Evolutionary conservation across 108 stramenopile genomes (phyloP).

Genomic region (Nitzschia sp.): DNA sequence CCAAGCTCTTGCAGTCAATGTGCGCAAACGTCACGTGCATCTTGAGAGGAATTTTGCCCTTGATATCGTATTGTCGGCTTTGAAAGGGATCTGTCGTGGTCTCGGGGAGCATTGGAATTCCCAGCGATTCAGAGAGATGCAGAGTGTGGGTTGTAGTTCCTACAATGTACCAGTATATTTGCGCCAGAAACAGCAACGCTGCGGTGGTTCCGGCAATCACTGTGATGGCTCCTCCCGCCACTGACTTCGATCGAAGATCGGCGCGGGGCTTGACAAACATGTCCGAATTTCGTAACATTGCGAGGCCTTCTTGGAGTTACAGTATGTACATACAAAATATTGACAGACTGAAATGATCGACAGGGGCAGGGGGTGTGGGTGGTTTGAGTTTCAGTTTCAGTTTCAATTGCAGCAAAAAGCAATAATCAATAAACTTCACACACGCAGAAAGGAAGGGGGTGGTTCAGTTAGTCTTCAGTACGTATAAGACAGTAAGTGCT

Average conservation of each 20-base stretch:
- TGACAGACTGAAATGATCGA: too few species aligned
- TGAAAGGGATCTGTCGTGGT: constrained; percentile 30
- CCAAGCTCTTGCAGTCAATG: constrained; percentile 54
- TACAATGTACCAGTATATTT: constrained; percentile 59
- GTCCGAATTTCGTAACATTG: constrained; percentile 39
- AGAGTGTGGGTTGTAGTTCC: constrained; percentile 63
- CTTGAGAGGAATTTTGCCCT: constrained; percentile 43
- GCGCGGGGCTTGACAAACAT: constrained; percentile 76
- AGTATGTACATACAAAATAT: too few species aligned
- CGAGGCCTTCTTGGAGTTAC: too few species aligned
- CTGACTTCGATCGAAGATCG: constrained; percentile 63
- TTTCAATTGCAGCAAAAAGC: not conserved
- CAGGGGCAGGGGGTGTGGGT: not conserved
- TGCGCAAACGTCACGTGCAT: constrained; percentile 79
- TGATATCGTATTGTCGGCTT: constrained; percentile 17
- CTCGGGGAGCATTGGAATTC: constrained; percentile 37
- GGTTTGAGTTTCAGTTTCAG: not conserved
- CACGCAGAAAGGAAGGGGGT: too few species aligned
- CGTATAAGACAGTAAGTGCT: too few species aligned
- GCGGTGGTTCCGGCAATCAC: constrained; percentile 61
- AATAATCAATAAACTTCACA: too few species aligned
- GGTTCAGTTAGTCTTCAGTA: too few species aligned
- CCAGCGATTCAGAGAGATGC: constrained; percentile 58
- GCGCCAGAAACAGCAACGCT: constrained; percentile 59
- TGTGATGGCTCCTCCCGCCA: constrained; percentile 74